Conservation (phyloP, 768 basidiomycete species). For the Floccularia luteovirens region DNA sequence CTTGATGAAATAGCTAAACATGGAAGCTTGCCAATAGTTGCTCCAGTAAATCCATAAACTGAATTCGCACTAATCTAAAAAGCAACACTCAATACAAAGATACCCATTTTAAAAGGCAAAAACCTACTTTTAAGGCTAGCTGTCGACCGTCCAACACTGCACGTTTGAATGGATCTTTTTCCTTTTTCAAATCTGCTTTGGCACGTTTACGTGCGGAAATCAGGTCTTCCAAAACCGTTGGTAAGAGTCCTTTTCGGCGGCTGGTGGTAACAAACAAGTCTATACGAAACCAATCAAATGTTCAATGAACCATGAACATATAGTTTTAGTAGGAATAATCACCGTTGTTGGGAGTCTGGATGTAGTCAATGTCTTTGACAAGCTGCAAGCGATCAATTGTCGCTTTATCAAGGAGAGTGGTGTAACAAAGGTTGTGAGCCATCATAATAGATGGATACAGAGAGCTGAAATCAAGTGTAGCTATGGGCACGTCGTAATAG, state of each 20-base stretch:
- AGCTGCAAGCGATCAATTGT: conserved; percentile 75
- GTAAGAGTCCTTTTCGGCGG: conserved; percentile 82
- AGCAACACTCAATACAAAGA: background rate
- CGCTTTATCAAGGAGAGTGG: conserved; percentile 79
- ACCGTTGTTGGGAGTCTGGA: conserved; percentile 96
- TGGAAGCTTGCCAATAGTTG: conserved; percentile 93
- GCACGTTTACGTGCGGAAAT: conserved; percentile 91
- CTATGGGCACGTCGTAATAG: conserved; percentile 94
- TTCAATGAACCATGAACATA: background rate
- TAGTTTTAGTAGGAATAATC: conserved; percentile 7
- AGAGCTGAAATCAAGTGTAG: conserved; percentile 97
- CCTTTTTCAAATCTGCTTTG: conserved; percentile 92
- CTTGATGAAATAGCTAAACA: conserved; percentile 95
- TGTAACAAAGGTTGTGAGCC: conserved; percentile 99
- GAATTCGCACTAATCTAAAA: conserved; percentile 94
- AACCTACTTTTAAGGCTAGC: conserved; percentile 81
- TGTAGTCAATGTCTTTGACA: conserved; percentile 83
- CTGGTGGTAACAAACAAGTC: conserved; percentile 77
- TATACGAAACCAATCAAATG: conserved; percentile 19
- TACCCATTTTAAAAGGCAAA: background rate
- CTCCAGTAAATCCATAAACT: conserved; percentile 98
- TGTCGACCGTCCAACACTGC: conserved; percentile 97
- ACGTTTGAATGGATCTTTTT: conserved; percentile 94
- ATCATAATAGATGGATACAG: conserved; percentile 99
- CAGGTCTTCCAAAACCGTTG: conserved; percentile 88